Conservation (phyloP, 2,329 filamentous ascomycete genomes). For the Rugonectria rugulosa region DNA sequence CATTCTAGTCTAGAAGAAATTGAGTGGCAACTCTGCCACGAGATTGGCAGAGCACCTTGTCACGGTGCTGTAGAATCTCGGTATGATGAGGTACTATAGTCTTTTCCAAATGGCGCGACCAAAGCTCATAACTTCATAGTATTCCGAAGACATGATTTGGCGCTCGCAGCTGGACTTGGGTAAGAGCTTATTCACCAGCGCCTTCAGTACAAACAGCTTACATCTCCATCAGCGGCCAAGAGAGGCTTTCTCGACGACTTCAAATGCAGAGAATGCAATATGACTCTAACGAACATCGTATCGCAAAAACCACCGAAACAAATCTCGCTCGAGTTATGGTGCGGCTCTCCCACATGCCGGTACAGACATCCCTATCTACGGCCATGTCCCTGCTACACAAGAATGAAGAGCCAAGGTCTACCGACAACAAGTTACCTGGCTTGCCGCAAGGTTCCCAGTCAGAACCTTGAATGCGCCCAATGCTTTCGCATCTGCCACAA, state of each 20-base stretch:
- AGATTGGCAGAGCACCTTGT: background rate
- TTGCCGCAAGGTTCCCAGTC: background rate
- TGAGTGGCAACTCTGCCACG: constrained; percentile 1
- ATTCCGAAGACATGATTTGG: background rate
- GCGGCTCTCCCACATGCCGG: background rate
- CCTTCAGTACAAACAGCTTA: background rate
- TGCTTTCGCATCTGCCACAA: background rate
- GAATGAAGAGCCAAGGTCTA: background rate
- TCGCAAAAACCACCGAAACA: background rate
- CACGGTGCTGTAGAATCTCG: background rate
- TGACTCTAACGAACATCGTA: background rate
- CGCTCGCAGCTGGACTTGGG: background rate
- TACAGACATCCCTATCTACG: background rate
- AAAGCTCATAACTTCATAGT: background rate
- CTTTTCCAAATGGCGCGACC: too few relatives aligned
- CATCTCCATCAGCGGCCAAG: background rate
- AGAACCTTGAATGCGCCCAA: background rate
- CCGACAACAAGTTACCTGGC: background rate
- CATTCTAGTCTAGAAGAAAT: background rate
- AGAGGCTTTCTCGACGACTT: constrained; percentile 4
- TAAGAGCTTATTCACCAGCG: background rate
- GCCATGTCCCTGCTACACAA: background rate
- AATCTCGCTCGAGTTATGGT: constrained; percentile 1
- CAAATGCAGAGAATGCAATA: background rate
- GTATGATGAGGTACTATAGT: background rate